Base-by-base conservation (phyloP, 2,329 filamentous ascomycete species). In the Pseudogymnoascus sp. region DNA sequence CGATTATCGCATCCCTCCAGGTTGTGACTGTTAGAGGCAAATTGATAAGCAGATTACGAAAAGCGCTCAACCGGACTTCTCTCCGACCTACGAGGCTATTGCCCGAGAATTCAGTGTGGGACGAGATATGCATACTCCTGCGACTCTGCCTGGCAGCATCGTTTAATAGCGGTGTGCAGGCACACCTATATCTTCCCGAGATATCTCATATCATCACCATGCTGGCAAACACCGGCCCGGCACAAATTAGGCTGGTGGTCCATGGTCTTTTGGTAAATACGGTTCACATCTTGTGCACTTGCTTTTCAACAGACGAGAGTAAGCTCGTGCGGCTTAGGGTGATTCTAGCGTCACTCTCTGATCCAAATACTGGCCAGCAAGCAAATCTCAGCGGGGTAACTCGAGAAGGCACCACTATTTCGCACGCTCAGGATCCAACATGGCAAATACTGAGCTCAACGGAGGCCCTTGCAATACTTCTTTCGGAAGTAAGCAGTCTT, bases 191-290 rank as follows among this genome's bases (percentile, higher is more conserved):
- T 66, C 74, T 89, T 5, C 85, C 86, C 0, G 86, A 89, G 69
- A 78, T 89, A 50, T 88, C 88, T 69, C 86, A 89, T 71, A 77
- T 88, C 57, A 83, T 88, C 62, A 88, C 86, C 0, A 87, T 89
- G 83, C 76, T 88, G 25, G 82, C 84, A 36, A 88, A 88, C 66
- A 87, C 82, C 1, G 86, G 86, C 6, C 72, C 78, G 9, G 73
- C 78, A 8, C 80, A 83, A 9, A 76, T 86, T 6, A 79, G 85
- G 57, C 71, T 80, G 6, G 75, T 83, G 18, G 83, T 88, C 2
- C 85, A 88, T 68, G 79, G 82, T 60, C 74, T 89, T 9, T 74
- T 89, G 22, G 79, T 87, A 59, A 89, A 88, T 71, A 82, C 85
- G 1, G 78, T 89, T 12, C 86, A 89, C 69, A 83, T 86, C 6